Conservation (phyloP, 257 asterid genomes). For the Plantago major region DNA sequence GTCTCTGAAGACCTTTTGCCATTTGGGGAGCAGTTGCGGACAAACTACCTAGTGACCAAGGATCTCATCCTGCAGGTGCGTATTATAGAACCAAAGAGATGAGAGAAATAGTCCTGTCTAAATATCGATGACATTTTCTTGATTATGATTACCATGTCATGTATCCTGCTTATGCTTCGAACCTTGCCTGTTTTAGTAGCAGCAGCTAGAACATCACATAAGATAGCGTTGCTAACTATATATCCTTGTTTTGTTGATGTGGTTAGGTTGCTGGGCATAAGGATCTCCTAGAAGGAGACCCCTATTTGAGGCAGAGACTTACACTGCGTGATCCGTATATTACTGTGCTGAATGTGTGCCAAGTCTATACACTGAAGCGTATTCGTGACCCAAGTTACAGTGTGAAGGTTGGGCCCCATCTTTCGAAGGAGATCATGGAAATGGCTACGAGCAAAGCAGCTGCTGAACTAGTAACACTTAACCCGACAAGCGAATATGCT, state of each 20-base stretch:
- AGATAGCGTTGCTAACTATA: no score
- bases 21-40: conserved; percentile 59
- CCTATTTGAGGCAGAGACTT: conserved; percentile 21
- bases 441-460: conserved; percentile 61
- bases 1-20: conserved; percentile 64
- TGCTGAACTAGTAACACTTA: conserved; percentile 76
- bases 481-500: conserved; percentile 80
- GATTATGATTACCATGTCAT: no score
- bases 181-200: no score
- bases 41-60: conserved; percentile 59
- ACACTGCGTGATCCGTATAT: conserved; percentile 21
- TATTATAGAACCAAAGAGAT: no score
- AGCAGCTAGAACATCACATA: no score
- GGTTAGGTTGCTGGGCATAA: conserved; percentile 23
- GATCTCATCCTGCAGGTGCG: conserved; percentile 67
- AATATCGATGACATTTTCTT: no score
- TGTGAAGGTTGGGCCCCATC: conserved; percentile 62
- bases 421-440: conserved; percentile 59
- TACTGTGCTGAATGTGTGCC: conserved; percentile 52
- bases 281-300: conserved; percentile 25
- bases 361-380: conserved; percentile 70
- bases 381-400: conserved; percentile 73
- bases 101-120: no score
- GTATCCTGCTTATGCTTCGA: no score
- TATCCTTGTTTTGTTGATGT: no score